Evolutionary conservation across 2,329 filamentous ascomycete genomes (phyloP).

Genomic region (Didymella glomerata): DNA sequence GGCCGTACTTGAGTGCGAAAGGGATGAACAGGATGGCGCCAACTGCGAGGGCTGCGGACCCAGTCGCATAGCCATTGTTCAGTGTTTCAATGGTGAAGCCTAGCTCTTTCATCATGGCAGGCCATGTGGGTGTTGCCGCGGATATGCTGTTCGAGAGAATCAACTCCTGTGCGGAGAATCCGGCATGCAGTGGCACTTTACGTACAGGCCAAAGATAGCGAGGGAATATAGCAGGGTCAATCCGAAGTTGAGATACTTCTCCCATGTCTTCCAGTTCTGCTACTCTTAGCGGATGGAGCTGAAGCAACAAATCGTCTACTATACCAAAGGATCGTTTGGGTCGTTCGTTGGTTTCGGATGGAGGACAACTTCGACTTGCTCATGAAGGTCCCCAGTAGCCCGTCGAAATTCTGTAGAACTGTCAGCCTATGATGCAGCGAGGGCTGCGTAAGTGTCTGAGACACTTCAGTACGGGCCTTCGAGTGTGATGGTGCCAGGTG

Average conservation of each 20-base stretch:
- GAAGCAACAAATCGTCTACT: not conserved
- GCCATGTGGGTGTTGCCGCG: conserved; percentile 24
- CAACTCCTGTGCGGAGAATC: not conserved
- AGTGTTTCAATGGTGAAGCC: conserved; percentile 38
- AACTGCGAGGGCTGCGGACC: conserved; percentile 54
- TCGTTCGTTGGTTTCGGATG: conserved; percentile 17
- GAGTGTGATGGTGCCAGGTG: conserved; percentile 22
- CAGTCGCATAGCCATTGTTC: conserved; percentile 58
- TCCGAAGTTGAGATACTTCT: conserved; percentile 22
- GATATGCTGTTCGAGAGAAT: conserved; percentile 14
- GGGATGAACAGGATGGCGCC: conserved; percentile 57
- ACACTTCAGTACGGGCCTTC: conserved; percentile 13
- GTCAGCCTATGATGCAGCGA: not conserved
- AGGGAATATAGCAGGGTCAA: conserved; percentile 18
- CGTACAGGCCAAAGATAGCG: conserved; percentile 20
- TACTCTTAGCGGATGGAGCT: not conserved
- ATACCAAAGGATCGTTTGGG: conserved; percentile 20
- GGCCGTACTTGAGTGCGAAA: conserved; percentile 58
- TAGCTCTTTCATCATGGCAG: conserved; percentile 22
- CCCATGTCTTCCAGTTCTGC: conserved; percentile 22
- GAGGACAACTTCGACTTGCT: conserved; percentile 14
- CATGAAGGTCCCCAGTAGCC: conserved; percentile 2
- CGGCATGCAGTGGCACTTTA: not conserved
- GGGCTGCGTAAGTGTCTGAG: too few relatives aligned
- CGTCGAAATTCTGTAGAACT: conserved; percentile 8